These are phyloP conservation scores for Onygenales sp. DNA, from an alignment of 2,329 filamentous ascomycete genomes.

Conservation along the genomic window DNA sequence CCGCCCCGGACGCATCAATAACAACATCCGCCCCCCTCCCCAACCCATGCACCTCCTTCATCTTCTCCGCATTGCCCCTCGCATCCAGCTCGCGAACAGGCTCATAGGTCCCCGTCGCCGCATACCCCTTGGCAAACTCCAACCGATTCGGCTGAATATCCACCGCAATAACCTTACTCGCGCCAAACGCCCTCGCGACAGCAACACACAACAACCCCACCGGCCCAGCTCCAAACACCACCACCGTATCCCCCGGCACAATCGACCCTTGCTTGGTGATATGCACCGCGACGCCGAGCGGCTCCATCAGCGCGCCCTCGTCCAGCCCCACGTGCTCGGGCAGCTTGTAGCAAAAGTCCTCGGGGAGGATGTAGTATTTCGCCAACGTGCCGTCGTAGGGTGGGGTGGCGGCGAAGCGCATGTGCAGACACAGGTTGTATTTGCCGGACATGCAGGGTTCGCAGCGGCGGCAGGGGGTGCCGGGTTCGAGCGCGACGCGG, in stretches of 20 bases:
- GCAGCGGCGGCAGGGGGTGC: conserved; percentile 56
- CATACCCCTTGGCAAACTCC: conserved; percentile 64
- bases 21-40: conserved; percentile 62
- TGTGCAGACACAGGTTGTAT: conserved; percentile 69
- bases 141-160: conserved; percentile 76
- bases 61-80: conserved; percentile 62
- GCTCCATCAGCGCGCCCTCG: conserved; percentile 86
- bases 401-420: conserved; percentile 90
- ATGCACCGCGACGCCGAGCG: conserved; percentile 77
- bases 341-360: conserved; percentile 89
- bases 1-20: conserved; percentile 71
- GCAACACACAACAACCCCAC: conserved; percentile 82
- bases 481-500: conserved; percentile 60
- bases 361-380: conserved; percentile 72
- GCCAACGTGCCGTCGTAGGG: conserved; percentile 83
- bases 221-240: conserved; percentile 79
- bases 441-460: conserved; percentile 56
- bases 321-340: conserved; percentile 67
- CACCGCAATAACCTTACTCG: conserved; percentile 71
- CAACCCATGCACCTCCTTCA: conserved; percentile 56
- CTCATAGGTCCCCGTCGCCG: conserved; percentile 46
- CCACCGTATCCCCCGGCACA: conserved; percentile 63
- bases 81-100: conserved; percentile 52
- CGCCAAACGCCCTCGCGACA: conserved; percentile 78
- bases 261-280: conserved; percentile 66